Conservation (phyloP, 306 rosid genomes). For the Ormosia semicastrata region DNA sequence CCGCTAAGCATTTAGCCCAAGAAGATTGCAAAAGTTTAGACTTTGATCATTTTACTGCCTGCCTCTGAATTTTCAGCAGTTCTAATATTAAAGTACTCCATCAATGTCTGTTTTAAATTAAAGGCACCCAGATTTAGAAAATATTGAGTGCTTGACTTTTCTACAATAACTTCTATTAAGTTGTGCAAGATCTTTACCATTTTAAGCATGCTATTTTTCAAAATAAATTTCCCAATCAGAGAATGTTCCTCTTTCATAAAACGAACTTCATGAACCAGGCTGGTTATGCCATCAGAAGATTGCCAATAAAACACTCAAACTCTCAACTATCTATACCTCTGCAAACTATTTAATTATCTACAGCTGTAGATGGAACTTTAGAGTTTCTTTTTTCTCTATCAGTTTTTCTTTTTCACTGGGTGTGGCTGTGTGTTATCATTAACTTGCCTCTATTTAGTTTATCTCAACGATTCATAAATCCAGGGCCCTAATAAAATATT, state of each 20-base stretch:
- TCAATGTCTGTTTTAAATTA: neutral
- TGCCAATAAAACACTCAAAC: neutral
- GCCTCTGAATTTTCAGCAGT: constrained; percentile 4
- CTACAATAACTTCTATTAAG: constrained; percentile 7
- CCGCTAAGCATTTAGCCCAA: constrained; percentile 8
- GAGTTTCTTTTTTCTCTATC: neutral
- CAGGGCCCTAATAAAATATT: neutral
- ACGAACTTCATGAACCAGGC: neutral
- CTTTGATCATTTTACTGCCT: neutral
- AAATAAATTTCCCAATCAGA: neutral
- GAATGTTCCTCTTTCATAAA: neutral
- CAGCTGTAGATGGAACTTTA: neutral
- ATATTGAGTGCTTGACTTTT: neutral
- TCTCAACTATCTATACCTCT: neutral
- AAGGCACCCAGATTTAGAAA: neutral
- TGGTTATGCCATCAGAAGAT: neutral
- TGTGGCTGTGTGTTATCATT: neutral
- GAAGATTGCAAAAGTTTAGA: neutral
- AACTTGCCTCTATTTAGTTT: neutral
- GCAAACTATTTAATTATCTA: neutral
- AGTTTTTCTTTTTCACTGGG: neutral
- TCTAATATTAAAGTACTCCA: neutral
- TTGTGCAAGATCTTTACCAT: constrained; percentile 1
- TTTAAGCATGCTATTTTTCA: neutral
- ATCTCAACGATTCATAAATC: constrained; percentile 3